Percentiles rank a stretch among this genome's conserved stretches.
Conservation (phyloP, 2,329 filamentous ascomycete genomes). For the Dothideomycetes sp. region DNA sequence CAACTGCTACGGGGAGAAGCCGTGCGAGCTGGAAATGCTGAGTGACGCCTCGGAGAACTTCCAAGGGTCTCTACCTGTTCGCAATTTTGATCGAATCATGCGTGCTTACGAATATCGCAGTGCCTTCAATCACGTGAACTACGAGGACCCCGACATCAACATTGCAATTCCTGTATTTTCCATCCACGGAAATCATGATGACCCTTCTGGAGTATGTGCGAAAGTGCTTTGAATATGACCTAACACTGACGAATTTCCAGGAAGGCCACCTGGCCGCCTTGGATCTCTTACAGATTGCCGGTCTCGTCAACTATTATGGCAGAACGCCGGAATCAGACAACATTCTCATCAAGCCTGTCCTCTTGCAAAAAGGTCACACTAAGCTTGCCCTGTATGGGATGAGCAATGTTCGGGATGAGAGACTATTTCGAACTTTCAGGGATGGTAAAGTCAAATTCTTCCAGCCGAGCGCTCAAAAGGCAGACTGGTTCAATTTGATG, state of each 20-base stretch:
- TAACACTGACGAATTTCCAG: conserved; percentile 14
- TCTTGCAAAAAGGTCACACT: conserved; percentile 86
- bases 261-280: conserved; percentile 86
- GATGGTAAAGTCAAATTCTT: conserved; percentile 94
- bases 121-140: conserved; percentile 89
- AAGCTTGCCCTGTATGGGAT: conserved; percentile 89
- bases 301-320: conserved; percentile 91
- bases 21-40: conserved; percentile 87
- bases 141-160: conserved; percentile 95
- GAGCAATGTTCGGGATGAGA: conserved; percentile 92
- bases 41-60: conserved; percentile 90
- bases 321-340: conserved; percentile 87
- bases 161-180: conserved; percentile 95
- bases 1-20: conserved; percentile 91
- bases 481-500: conserved; percentile 94
- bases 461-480: conserved; percentile 64
- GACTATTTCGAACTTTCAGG: conserved; percentile 84
- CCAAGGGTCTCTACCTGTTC: conserved; percentile 40
- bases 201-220: conserved; percentile 62
- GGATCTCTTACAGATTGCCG: conserved; percentile 82
- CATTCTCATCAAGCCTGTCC: conserved; percentile 79
- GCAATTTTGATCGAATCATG: background rate
- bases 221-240: background rate
- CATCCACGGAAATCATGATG: conserved; percentile 97
- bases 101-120: conserved; percentile 16